Evolutionary conservation across 2,329 filamentous ascomycete genomes (phyloP), one percentile per base, ranked within the genome.

Genomic region (Neofusicoccum umdonicola): DNA sequence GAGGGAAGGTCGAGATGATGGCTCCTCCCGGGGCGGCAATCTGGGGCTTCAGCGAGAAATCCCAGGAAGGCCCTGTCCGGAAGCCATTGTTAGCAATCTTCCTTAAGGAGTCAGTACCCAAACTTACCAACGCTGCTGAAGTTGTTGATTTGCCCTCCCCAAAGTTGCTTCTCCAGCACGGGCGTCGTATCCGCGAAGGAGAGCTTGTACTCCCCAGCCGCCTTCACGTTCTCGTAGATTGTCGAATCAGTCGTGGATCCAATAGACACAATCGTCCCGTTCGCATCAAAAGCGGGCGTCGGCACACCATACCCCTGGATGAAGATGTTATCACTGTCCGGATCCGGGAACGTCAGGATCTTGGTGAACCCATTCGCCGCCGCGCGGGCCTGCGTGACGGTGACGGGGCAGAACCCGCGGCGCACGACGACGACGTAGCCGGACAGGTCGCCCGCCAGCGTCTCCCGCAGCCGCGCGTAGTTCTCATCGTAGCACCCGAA

Each of bases 1-100:
- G 85, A 27, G 52, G 52, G 67, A 79, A 88, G 0, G 85, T 88
- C 9, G 85, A 87, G 34, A 88, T 73, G 48, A 88, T 87, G 60
- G 80, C 79, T 50, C 84, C 84, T 39, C 86, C 85, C 2, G 85
- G 83, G 1, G 84, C 78, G n/a, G 81, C 82, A 47, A 87, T 73
- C 68, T 87, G 81, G 0, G 85, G 85, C 73, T 86, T 86, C 60
- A 84, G 73, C 54, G 83, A 80, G 68, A 85, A 77, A 69, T 88
- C 85, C 72, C 81, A 88, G 3, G 82, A 86, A 3, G 87, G 87
- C 5, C 86, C 86, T 86, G 27, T 1, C 2, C 17, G 4, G 9
- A 7, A 31, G 27, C 4, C 27, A 31, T 7, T 31, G n/a, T 58
- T 7, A 34, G 11, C 8, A 7, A 31, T n/a, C 6, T 12, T 13